Evolutionary conservation across 441 rosid species (phyloP), one percentile per base, ranked within the genome.

Genomic region (Daphne laureola): DNA sequence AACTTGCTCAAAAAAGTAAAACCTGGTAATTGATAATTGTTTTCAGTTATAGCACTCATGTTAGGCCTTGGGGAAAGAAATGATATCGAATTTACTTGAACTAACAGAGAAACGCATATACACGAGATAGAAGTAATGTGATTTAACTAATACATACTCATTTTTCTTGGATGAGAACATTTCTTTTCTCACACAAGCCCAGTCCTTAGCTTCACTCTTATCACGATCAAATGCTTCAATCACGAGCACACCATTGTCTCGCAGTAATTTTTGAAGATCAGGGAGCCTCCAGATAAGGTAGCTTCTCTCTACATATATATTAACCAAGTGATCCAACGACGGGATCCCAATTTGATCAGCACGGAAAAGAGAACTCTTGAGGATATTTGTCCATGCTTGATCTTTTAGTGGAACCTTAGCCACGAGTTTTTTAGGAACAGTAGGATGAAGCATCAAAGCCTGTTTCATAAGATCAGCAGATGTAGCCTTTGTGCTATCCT

Each of bases 281-380:
- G 97, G 96, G 73, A 87, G 90, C 68, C 96, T 84, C 94, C 94
- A 90, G 57, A 90, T 64, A 40, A 87, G 75, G 63, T 90, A 83
- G 68, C 76, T 84, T 75, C 90, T 83, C 71, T 80, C 97, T 0
- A 83, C 84, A 58, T 90, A 90, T 51, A 90, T 76, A 67, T 58
- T 84, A 55, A 81, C 68, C 60, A 90, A 78, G 70, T 90, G 97
- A 77, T 90, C 94, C 68, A 84, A 54, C 5, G 97, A 82, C 5
- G 79, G 82, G 49, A 79, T 76, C 64, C 79, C 83, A 17, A 84
- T 62, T 69, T 90, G 60, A 63, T 83, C 96, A 44, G 83, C 75
- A 55, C 59, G 58, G 63, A 90, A 90, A 66, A 78, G 75, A 44
- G 78, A 17, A 70, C 78, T 75, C 49, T 87, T 74, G 16, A 87